phyloP scores from a whole-genome alignment of 2,329 filamentous ascomycete genomes.

The Chrysoporthe puriensis region DNA sequence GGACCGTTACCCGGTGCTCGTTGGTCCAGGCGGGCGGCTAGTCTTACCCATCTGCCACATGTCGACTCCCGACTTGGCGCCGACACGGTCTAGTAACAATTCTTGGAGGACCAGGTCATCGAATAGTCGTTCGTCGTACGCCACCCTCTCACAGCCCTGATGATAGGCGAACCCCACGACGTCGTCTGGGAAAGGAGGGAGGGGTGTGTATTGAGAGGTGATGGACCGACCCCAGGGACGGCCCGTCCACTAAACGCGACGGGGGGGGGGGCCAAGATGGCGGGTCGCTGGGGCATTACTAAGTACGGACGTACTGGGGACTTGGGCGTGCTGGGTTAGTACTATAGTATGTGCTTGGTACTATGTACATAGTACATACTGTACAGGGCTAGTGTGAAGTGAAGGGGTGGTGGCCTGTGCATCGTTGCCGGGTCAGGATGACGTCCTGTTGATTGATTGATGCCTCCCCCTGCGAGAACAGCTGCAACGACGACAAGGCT shows the following conservation, averaged over 20 bases:
- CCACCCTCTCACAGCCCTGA: neutral
- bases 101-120: neutral
- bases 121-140: neutral
- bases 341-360: no score
- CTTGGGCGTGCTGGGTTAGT: no score
- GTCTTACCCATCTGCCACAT: slow-evolving; percentile 5
- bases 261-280: no score
- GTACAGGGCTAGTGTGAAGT: no score
- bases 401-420: neutral
- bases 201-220: neutral
- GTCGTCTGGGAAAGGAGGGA: neutral
- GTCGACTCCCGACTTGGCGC: neutral
- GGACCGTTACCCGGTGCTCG: no score
- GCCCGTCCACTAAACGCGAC: neutral
- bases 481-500: neutral
- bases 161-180: neutral
- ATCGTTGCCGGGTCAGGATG: slow-evolving; percentile 3
- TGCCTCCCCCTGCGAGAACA: neutral
- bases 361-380: no score
- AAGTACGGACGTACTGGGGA: no score
- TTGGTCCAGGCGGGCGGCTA: neutral
- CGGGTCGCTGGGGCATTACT: no score
- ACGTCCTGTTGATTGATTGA: slow-evolving; percentile 5
- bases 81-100: neutral
- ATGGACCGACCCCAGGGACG: neutral